Base-by-base conservation (phyloP, 768 basidiomycete species). In the Heimioporus sp. region DNA sequence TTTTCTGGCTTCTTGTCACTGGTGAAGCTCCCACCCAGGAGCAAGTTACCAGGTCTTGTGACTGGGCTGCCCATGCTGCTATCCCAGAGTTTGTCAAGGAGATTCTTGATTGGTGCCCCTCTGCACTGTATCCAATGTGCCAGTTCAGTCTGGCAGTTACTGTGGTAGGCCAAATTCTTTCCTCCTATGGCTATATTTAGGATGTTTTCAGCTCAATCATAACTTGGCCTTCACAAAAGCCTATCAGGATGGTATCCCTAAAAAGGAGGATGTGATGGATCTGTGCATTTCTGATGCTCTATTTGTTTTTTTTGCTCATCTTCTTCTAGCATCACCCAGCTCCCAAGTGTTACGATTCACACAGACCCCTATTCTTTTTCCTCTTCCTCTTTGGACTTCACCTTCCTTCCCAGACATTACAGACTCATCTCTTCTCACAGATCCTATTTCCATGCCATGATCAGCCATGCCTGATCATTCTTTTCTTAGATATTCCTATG, bases 121-220 rank as follows among this genome's bases (percentile, higher is more conserved):
- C 89, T 46, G 95, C 93, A 15, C 82, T 98, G 41, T 96, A 98
- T 71, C 96, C 96, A 57, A 98, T 98, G 96, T 92, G 90, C 72
- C 96, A 98, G 75, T 97, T 98, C 76, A 89, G 88, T 69, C 76
- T 97, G 66, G 95, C 95, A 53, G 92, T 96, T 61, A 98, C 95
- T 58, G 94, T 96, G 30, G 88, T 90, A 67, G 40, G 81, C 72
- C 12, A 31, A 12, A 43, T 32, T n/a, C 46, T 1, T 30, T 44
- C 30, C 41, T 52, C 11, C 28, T 32, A 30, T 46, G 8, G 20
- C 17, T 34, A 16, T 52, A 41, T 54, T 56, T 44, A 39, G 56
- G 5, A 35, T 37, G 19, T 60, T 45, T 35, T 35, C 28, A 90
- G 88, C 78, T 92, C 31, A 92, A 92, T 79, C 95, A 98, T 72